Evolutionary conservation across 2,329 filamentous ascomycete genomes (phyloP).

Genomic region (Aspergillus piperis): DNA sequence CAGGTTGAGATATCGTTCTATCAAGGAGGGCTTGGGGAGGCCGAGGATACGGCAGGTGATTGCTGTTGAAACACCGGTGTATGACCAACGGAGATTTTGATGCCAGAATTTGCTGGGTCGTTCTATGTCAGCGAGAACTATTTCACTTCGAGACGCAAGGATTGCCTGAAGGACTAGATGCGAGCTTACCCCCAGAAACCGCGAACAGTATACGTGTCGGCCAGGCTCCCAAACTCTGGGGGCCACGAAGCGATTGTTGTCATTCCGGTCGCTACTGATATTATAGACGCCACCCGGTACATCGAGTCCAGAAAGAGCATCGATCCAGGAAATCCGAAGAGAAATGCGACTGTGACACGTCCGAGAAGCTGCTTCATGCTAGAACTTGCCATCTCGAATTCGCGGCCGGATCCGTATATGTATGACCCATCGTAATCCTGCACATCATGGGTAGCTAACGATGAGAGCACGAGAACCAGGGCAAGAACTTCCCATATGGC

Average conservation of each 20-base stretch:
- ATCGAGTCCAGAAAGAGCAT: constrained; percentile 22
- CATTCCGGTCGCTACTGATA: constrained; percentile 21
- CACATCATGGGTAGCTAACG: not conserved
- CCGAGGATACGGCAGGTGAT: constrained; percentile 22
- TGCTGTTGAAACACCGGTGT: constrained; percentile 23
- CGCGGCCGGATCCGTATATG: constrained; percentile 6
- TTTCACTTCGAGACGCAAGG: not conserved
- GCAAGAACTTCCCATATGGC: constrained; percentile 24
- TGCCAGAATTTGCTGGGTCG: constrained; percentile 32
- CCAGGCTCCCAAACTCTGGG: constrained; percentile 27
- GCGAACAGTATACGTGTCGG: constrained; percentile 28
- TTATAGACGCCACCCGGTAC: constrained; percentile 23
- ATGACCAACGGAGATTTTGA: constrained; percentile 28
- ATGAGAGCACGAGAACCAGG: constrained; percentile 14
- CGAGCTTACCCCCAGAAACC: constrained; percentile 32
- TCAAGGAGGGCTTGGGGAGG: constrained; percentile 20
- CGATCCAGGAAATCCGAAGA: constrained; percentile 19
- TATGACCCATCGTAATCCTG: not conserved
- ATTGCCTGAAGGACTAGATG: not conserved
- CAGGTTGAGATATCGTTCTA: constrained; percentile 31
- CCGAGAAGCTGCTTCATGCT: constrained; percentile 17
- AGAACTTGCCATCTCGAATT: constrained; percentile 5
- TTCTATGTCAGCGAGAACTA: not conserved
- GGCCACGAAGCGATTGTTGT: constrained; percentile 23
- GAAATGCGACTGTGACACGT: constrained; percentile 11